Evolutionary conservation across 176 grass and related monocot species (phyloP), one percentile per base, ranked within the genome.

Genomic region (Rhynchospora tenuis): DNA sequence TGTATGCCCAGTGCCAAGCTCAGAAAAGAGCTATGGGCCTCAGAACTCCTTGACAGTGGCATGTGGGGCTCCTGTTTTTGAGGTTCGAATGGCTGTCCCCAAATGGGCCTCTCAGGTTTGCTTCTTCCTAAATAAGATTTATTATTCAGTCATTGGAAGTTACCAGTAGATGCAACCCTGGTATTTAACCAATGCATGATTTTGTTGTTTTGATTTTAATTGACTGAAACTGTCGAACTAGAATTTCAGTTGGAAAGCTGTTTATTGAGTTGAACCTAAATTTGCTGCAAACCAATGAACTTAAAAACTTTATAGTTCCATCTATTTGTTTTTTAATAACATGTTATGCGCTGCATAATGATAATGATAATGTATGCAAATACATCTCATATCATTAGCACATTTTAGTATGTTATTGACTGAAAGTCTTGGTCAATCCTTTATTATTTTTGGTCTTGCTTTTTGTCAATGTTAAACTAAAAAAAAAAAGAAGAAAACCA

Each of bases 91-190:
- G 84, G 77, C 48, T n/a, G 6, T 95, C 73, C 93, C 93, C 67
- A 89, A 87, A 57, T 95, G 93, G 93, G 93, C 88, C 54, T 70
- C 86, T 48, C 93, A 95, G 90, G 93, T 95, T 85, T 78, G 17
- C 73, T 80, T 88, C n/a, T 24, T 63, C 11, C 48, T 75, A 75
- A 60, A 26, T 23, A 45, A 48, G 44, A 69, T 44, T 82, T 82
- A 2, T 29, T 80, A 81, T 75, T 75, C 12, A 54, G 72, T 73
- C n/a, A 73, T 50, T 73, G 10, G 5, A 26, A 50, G 4, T 50
- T 73, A 73, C 3, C 20, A 73, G 22, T 24, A 50, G 50, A 50
- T 73, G n/a, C 56, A 38, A 38, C 33, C 33, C 33, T 38, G 33
- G 33, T n/a, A 50, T 26, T 26, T 73, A 48, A 16, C 70, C 45